phyloP scores from a whole-genome alignment of 2,329 filamentous ascomycete genomes.

The Zasmidium citrigriseum region DNA sequence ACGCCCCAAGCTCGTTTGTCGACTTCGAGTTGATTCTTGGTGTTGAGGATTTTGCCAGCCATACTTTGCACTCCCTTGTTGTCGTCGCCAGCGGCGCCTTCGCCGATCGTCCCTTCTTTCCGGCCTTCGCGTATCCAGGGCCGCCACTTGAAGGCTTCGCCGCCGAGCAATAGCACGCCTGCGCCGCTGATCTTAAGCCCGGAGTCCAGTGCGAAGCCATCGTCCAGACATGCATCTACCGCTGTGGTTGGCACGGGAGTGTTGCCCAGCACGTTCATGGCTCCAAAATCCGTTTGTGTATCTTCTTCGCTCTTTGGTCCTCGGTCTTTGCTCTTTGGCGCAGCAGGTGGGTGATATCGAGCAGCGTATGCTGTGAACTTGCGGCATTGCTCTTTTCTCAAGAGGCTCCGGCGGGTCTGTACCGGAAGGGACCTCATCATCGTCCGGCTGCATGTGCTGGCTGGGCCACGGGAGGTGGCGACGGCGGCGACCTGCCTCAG shows the following conservation, averaged over 20 bases:
- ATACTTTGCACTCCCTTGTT: slow-evolving; percentile 33
- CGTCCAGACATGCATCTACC: slow-evolving; percentile 76
- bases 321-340: slow-evolving; percentile 56
- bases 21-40: slow-evolving; percentile 80
- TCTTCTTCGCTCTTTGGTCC: slow-evolving; percentile 62
- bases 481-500: too few relatives aligned
- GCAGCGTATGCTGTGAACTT: background rate
- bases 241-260: slow-evolving; percentile 76
- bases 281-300: slow-evolving; percentile 70
- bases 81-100: slow-evolving; percentile 40
- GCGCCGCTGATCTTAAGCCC: slow-evolving; percentile 69
- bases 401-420: background rate
- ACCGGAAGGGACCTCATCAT: too few relatives aligned
- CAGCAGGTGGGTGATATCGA: slow-evolving; percentile 16
- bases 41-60: slow-evolving; percentile 62
- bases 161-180: slow-evolving; percentile 77
- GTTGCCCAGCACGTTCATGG: slow-evolving; percentile 76
- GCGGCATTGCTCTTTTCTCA: background rate
- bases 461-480: too few relatives aligned
- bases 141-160: slow-evolving; percentile 85
- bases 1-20: slow-evolving; percentile 70
- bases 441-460: too few relatives aligned
- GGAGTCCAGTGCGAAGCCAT: slow-evolving; percentile 86
- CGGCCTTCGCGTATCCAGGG: slow-evolving; percentile 65
- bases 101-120: slow-evolving; percentile 38